phyloP scores from a whole-genome alignment of 495 filamentous ascomycete genomes.

The Lasiosphaeris hirsuta region DNA sequence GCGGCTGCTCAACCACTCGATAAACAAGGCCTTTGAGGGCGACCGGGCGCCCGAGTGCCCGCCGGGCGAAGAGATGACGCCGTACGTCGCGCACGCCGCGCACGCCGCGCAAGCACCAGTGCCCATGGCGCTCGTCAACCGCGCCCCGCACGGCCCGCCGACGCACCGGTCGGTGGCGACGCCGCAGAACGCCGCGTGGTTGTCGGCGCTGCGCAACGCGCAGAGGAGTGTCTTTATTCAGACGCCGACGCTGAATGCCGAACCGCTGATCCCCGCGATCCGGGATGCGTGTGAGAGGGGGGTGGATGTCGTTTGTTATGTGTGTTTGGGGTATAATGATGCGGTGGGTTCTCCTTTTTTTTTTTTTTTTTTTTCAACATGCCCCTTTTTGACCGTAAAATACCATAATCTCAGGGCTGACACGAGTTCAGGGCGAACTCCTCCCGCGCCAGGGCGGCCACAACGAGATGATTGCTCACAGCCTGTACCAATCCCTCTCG shows the following conservation, averaged over 20 bases:
- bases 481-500: slow-evolving; percentile 52
- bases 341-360: slow-evolving; percentile 40
- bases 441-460: slow-evolving; percentile 72
- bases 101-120: slow-evolving; percentile 52
- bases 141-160: slow-evolving; percentile 60
- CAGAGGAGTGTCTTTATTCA: slow-evolving; percentile 64
- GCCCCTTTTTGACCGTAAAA: no score
- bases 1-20: slow-evolving; percentile 62
- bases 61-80: slow-evolving; percentile 54
- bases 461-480: slow-evolving; percentile 65
- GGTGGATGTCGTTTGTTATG: slow-evolving; percentile 61
- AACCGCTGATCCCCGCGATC: slow-evolving; percentile 60
- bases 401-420: no score
- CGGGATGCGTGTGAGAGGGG: slow-evolving; percentile 61
- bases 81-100: slow-evolving; percentile 55
- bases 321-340: slow-evolving; percentile 78
- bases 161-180: slow-evolving; percentile 56
- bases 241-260: slow-evolving; percentile 71
- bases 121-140: slow-evolving; percentile 69
- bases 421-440: slow-evolving; percentile 54
- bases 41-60: slow-evolving; percentile 49
- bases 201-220: slow-evolving; percentile 65
- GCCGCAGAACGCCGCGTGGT: slow-evolving; percentile 70
- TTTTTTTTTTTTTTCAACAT: no score
- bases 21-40: slow-evolving; percentile 48